Evolutionary conservation across 305 asterid species (phyloP), one percentile per base, ranked within the genome.

Genomic region (Fraxinus xanthoxyloides): DNA sequence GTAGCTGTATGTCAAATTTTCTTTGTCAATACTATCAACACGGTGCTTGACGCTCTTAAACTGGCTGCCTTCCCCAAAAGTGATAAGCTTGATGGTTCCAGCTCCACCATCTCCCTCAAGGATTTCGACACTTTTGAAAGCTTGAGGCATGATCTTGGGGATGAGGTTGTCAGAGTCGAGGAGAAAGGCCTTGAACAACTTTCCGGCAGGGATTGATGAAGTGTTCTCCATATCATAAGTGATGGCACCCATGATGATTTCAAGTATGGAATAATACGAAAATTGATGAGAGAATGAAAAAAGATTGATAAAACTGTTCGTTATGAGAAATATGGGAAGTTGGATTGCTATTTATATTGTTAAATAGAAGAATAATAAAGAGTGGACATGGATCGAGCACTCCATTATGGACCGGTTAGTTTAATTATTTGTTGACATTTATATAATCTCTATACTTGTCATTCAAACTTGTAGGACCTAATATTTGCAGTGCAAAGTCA

Each of bases 241-340:
- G 61, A 74, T 34, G 51, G 83, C 79, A 51, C 82, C 89, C 91
- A 88, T 89, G 36, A 21, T 73, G 77, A 63, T 21, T 76, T 82
- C 70, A 40, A 38, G 61, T 59, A 21, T 75, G 48, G 9, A n/a
- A 23, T 43, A 51, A 35, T 36, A 24, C 2, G 7, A 19, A 74
- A 74, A 19, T 46, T 9, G 26, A 74, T 19, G 13, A 74, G 17
- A 38, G 26, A 38, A 74, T 19, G 19, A 31, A 38, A 40, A 24
- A 23, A 24, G 78, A 38, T 9, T 5, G 63, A 30, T 13, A 2
- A 12, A 26, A 9, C 2, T 35, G 63, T 24, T 7, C n/a, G 51
- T 9, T 21, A n/a, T 21, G 3, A 30, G 54, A 46, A 9, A 43
- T 69, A 31, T 30, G n/a, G 10, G 43, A 70, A 28, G 40, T n/a